Conservation (phyloP, 169 alveolate genomes). For the Eimeria falciformis region DNA sequence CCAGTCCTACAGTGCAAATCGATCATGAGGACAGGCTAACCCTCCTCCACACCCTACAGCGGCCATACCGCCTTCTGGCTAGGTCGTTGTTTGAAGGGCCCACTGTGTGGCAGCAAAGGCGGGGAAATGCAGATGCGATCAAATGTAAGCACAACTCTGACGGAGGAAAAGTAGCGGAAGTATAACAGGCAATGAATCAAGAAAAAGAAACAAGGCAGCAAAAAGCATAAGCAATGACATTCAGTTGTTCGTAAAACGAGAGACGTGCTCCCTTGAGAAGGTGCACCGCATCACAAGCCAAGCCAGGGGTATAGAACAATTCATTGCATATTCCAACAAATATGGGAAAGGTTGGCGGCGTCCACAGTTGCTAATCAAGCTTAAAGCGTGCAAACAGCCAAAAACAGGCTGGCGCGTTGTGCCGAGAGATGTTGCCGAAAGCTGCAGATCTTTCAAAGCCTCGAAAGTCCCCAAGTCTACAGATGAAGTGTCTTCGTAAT, state of each 20-base stretch:
- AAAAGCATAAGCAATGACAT: too few species aligned
- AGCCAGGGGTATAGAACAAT: background rate
- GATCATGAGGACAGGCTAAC: too few species aligned
- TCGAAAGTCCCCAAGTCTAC: background rate
- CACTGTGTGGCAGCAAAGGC: too few species aligned
- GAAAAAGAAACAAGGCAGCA: too few species aligned
- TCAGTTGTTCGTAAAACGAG: background rate
- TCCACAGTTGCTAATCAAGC: slow-evolving; percentile 34
- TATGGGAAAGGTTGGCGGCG: background rate
- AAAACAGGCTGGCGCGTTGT: background rate
- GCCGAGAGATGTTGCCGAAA: slow-evolving; percentile 2
- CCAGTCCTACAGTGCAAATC: too few species aligned
- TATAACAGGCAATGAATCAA: too few species aligned
- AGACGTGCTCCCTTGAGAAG: slow-evolving; percentile 8
- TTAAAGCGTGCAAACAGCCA: background rate
- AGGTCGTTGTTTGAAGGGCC: too few species aligned
- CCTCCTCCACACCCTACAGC: too few species aligned
- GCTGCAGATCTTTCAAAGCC: slow-evolving; percentile 8
- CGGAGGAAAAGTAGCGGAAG: too few species aligned
- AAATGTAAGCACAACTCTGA: too few species aligned
- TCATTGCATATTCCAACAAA: background rate
- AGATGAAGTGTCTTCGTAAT: background rate
- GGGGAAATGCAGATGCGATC: too few species aligned
- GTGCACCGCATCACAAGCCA: background rate
- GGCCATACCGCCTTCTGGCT: too few species aligned